Percentiles rank a stretch among this genome's conserved stretches.
Conservation (phyloP, 192 early-diverging fungal genomes). For the Allomyces arbusculus region DNA sequence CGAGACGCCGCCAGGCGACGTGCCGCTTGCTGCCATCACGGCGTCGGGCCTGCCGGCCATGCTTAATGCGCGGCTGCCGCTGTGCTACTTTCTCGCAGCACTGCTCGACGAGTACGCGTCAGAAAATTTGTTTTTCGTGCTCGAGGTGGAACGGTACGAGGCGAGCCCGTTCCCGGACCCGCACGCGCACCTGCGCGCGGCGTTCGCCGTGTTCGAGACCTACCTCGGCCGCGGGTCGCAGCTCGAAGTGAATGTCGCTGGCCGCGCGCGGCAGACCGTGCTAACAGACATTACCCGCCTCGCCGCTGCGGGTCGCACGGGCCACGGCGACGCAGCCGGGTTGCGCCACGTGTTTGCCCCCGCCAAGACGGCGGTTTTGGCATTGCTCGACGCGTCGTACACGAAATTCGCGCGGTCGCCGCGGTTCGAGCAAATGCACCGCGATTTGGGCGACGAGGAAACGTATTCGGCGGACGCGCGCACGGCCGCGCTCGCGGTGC, state of each 20-base stretch:
- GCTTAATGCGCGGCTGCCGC: constrained; percentile 23
- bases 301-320: background rate
- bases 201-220: constrained; percentile 30
- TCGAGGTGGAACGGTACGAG: constrained; percentile 37
- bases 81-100: constrained; percentile 29
- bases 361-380: background rate
- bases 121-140: constrained; percentile 36
- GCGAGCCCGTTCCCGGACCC: constrained; percentile 10
- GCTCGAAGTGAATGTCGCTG: constrained; percentile 37
- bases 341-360: background rate
- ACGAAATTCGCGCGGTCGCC: background rate
- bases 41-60: constrained; percentile 30
- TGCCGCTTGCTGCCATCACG: constrained; percentile 25
- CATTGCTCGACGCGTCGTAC: background rate
- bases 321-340: background rate
- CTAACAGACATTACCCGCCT: background rate
- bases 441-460: background rate
- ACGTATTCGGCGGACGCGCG: background rate
- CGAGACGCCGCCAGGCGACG: constrained; percentile 26
- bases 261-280: constrained; percentile 19
- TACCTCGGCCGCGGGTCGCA: constrained; percentile 27
- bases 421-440: background rate
- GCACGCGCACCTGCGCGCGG: constrained; percentile 17
- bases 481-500: background rate
- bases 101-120: constrained; percentile 28